Conservation (phyloP, 2,329 filamentous ascomycete genomes). For the Eutypa lata region DNA sequence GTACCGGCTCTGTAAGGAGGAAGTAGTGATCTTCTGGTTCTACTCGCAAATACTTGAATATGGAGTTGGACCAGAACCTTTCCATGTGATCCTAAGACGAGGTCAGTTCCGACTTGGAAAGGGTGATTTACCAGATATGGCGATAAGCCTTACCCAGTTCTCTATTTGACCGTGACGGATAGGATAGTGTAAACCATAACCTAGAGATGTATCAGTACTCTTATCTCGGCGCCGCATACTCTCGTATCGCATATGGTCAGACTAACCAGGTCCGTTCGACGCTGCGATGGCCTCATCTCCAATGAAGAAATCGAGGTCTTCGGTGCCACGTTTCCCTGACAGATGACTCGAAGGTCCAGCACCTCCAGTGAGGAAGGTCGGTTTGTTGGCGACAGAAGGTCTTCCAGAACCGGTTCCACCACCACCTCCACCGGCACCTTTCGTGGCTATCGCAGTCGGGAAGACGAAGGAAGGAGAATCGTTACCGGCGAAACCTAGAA, state of each 20-base stretch:
- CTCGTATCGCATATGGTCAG: conserved; percentile 1
- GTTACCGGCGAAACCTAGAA: conserved; percentile 91
- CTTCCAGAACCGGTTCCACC: conserved; percentile 81
- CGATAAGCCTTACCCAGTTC: conserved; percentile 70
- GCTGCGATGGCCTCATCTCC: conserved; percentile 92
- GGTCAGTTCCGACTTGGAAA: conserved; percentile 15
- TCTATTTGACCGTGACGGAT: conserved; percentile 98
- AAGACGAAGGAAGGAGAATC: conserved; percentile 99
- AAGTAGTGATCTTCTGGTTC: conserved; percentile 99
- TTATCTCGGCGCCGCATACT: background rate
- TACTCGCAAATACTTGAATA: conserved; percentile 98
- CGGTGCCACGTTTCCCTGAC: conserved; percentile 88
- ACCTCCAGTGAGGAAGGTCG: conserved; percentile 88
- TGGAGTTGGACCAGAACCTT: conserved; percentile 99
- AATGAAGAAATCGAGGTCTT: conserved; percentile 98
- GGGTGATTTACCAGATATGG: background rate
- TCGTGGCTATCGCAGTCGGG: conserved; percentile 96
- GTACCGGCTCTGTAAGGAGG: conserved; percentile 91
- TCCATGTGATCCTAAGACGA: conserved; percentile 87
- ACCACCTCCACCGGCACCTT: conserved; percentile 68
- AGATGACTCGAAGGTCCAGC: conserved; percentile 80
- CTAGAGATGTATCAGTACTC: conserved; percentile 37
- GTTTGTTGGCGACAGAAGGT: conserved; percentile 89
- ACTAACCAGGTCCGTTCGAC: conserved; percentile 72
- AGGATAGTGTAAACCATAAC: conserved; percentile 95